Evolutionary conservation across 805 yeast species (phyloP).

Genomic region (Candida dendrica): DNA sequence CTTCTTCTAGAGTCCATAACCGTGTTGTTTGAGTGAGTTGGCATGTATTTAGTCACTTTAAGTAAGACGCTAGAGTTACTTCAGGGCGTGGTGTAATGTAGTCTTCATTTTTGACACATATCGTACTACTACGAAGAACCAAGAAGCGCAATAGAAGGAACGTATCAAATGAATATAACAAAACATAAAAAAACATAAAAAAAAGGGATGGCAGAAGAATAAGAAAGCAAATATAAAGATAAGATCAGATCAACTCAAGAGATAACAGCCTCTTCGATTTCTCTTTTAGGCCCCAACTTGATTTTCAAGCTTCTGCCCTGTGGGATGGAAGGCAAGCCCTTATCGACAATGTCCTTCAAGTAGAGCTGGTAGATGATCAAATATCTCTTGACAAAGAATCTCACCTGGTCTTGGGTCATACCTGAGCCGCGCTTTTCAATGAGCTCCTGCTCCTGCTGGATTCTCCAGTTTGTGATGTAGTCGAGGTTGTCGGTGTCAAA

Average conservation of each 20-base stretch:
- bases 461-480: constrained; percentile 74
- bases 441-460: constrained; percentile 56
- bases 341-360: constrained; percentile 33
- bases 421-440: constrained; percentile 54
- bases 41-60: no score
- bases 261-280: constrained; percentile 1
- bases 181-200: no score
- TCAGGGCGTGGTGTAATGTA: no score
- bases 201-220: no score
- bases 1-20: no score
- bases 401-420: constrained; percentile 72
- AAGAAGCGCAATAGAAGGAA: no score
- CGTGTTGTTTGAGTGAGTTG: no score
- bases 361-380: constrained; percentile 81
- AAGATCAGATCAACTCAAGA: not conserved
- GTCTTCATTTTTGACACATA: no score
- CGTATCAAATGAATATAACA: no score
- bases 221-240: no score
- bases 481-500: constrained; percentile 51
- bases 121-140: no score
- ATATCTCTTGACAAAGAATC: constrained; percentile 67
- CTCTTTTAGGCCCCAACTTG: constrained; percentile 11
- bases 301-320: constrained; percentile 11
- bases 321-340: constrained; percentile 20
- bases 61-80: no score